Evolutionary conservation across 495 filamentous ascomycete genomes (phyloP).

Genomic region (Neurospora tetrasperma): DNA sequence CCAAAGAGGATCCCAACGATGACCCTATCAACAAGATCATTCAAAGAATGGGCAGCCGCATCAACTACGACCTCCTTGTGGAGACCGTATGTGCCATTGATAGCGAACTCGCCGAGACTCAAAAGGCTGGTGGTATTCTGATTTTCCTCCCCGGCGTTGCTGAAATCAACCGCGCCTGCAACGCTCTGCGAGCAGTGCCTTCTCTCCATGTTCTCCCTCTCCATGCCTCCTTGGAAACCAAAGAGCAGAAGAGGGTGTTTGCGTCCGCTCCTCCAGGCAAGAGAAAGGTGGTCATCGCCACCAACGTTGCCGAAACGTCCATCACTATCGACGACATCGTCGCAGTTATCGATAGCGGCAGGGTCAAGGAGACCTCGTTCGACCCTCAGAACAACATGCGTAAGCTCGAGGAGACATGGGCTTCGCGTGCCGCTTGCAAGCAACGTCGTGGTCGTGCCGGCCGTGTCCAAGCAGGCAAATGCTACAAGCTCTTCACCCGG

Average conservation of each 20-base stretch:
- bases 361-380: conserved; percentile 93
- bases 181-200: conserved; percentile 54
- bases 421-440: conserved; percentile 87
- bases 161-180: conserved; percentile 78
- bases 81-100: conserved; percentile 74
- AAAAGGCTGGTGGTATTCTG: conserved; percentile 71
- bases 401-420: conserved; percentile 88
- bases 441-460: conserved; percentile 93
- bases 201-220: conserved; percentile 74
- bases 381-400: conserved; percentile 91
- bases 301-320: conserved; percentile 95
- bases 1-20: conserved; percentile 16
- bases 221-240: conserved; percentile 81
- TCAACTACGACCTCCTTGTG: conserved; percentile 87
- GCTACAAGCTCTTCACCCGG: conserved; percentile 91
- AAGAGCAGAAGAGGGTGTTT: conserved; percentile 83
- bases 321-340: conserved; percentile 97
- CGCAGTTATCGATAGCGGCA: conserved; percentile 88
- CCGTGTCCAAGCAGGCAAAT: conserved; percentile 78
- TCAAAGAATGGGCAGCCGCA: conserved; percentile 66
- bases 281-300: conserved; percentile 85
- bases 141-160: conserved; percentile 83
- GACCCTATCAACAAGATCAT: conserved; percentile 55
- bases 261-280: conserved; percentile 61
- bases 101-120: conserved; percentile 45